These are phyloP conservation scores for Monoraphidium neglectum DNA, from an alignment of 139 green algal genomes.

Conservation along the genomic window DNA sequence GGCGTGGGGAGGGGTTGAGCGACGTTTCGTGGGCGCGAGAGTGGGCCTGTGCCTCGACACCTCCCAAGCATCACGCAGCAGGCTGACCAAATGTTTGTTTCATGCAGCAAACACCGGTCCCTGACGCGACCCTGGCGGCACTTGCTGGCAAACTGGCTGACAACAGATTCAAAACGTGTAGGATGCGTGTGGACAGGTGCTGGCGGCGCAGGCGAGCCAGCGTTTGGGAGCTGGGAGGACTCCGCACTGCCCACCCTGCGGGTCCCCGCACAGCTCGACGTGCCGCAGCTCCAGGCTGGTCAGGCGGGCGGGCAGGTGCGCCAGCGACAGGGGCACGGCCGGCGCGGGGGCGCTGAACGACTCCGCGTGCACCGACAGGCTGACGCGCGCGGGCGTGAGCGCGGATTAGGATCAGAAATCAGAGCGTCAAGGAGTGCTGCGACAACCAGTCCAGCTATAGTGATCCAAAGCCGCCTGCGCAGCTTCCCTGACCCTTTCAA, in stretches of 20 bases:
- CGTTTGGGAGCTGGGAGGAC: neutral
- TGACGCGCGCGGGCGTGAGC: conserved; percentile 7
- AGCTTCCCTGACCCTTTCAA: neutral
- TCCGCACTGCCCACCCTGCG: too few species aligned
- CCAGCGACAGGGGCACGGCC: conserved; percentile 19
- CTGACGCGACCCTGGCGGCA: too few species aligned
- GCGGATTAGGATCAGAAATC: neutral
- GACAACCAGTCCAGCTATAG: neutral
- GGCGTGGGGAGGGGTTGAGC: too few species aligned
- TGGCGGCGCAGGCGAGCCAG: neutral
- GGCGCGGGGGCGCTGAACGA: conserved; percentile 5
- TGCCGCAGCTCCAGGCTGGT: conserved; percentile 21
- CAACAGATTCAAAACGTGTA: too few species aligned
- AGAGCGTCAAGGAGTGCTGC: neutral
- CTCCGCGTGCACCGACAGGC: conserved; percentile 27
- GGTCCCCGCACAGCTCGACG: conserved; percentile 8
- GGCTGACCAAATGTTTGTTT: too few species aligned
- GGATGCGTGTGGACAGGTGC: neutral
- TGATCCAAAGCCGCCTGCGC: neutral
- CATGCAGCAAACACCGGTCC: too few species aligned
- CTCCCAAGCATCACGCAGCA: too few species aligned
- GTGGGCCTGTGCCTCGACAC: too few species aligned
- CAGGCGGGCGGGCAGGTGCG: conserved; percentile 13
- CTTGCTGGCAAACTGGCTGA: too few species aligned
- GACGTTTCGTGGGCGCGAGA: too few species aligned